Base-by-base conservation (phyloP, 2,329 filamentous ascomycete species). In the Diaporthe vexans region DNA sequence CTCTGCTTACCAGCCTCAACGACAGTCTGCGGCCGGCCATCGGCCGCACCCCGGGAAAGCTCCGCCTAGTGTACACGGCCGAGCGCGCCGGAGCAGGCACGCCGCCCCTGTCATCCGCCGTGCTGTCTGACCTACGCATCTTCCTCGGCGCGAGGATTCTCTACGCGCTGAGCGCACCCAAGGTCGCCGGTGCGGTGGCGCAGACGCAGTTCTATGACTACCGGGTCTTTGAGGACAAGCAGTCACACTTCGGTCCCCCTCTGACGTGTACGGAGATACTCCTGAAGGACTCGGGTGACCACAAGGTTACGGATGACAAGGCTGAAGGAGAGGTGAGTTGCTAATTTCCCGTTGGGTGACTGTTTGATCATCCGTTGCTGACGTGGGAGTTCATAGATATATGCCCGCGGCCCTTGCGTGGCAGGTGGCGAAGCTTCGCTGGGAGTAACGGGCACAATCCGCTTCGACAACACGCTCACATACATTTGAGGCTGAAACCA, bases 191-290 rank as follows among this genome's bases (percentile, higher is more conserved):
- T 51, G 93, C 95, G 0, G 90, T 97, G n/a, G 87, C 93, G 1
- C 96, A 98, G 84, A 97, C 94, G 10, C 92, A 94, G 76, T 88
- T 95, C 52, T 97, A 94, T 80, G 96, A 98, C 81, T 98, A 98
- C 82, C 88, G 96, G 77, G 87, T 88, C 76, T 85, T 83, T 51
- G 83, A 82, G 54, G 81, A 83, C 57, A 81, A 81, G 75, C 85
- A 82, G 72, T 86, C 87, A 15, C 95, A 97, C 82, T 98, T 98
- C 80, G 97, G 97, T 4, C 88, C 93, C 13, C 95, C 96, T 3
- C 81, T 97, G 54, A 94, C 93, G 76, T 93, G 91, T 78, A 89
- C 96, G 1, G 96, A 98, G 85, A 82, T 98, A 52, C 89, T 94
- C 79, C 82, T 98, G 75, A 89, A 88, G 78, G 93, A 95, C 80